Conservation (phyloP, 768 basidiomycete genomes). For the Boletus reticuloceps region DNA sequence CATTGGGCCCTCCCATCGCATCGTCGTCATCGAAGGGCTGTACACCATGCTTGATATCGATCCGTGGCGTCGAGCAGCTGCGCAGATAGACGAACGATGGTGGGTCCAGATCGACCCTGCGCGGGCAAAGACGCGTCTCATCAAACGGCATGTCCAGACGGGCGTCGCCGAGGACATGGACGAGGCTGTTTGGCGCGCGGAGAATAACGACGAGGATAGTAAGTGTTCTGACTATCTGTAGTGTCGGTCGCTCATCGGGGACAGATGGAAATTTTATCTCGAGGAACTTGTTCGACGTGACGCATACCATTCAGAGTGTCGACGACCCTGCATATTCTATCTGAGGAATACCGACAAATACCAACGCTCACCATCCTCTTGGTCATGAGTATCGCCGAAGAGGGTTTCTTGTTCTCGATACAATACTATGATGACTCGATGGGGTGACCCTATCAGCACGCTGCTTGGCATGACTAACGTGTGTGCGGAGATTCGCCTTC, state of each 20-base stretch:
- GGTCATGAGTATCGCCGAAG: too few species aligned
- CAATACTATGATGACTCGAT: too few species aligned
- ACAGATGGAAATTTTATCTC: constrained; percentile 46
- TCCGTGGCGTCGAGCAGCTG: constrained; percentile 69
- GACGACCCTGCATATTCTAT: constrained; percentile 34
- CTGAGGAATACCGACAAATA: neutral
- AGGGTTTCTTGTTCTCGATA: too few species aligned
- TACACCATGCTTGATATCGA: constrained; percentile 74
- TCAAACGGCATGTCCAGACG: constrained; percentile 72
- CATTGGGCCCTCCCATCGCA: constrained; percentile 63
- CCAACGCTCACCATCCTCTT: too few species aligned
- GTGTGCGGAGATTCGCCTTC: too few species aligned
- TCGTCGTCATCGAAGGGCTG: constrained; percentile 88
- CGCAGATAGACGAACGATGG: constrained; percentile 75
- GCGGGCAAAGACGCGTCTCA: constrained; percentile 57
- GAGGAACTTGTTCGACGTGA: constrained; percentile 39
- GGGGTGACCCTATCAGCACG: too few species aligned
- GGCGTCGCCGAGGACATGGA: constrained; percentile 66
- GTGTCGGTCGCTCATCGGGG: neutral
- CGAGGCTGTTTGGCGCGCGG: constrained; percentile 69
- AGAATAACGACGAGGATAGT: constrained; percentile 80
- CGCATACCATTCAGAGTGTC: constrained; percentile 40
- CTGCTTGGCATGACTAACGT: too few species aligned
- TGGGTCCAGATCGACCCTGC: constrained; percentile 59
- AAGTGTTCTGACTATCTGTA: constrained; percentile 10